Evolutionary conservation across 2,329 filamentous ascomycete species (phyloP).

Genomic region (Alternaria ventricosa): DNA sequence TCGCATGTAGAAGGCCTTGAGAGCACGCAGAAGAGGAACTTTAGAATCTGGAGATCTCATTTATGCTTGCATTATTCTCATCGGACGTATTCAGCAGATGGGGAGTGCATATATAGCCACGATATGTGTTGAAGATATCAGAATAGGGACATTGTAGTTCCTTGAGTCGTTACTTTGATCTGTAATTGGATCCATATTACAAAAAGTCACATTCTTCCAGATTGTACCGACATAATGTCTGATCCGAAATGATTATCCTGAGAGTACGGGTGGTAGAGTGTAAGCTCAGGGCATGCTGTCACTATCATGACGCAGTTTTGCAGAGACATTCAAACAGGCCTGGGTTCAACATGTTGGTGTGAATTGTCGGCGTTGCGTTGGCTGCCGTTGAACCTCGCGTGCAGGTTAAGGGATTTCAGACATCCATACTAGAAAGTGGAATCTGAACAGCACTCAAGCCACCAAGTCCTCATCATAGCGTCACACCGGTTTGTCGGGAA

Average conservation of each 20-base stretch:
- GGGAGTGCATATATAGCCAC: not conserved
- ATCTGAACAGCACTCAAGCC: not conserved
- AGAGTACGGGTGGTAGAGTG: not conserved
- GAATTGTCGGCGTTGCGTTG: not conserved
- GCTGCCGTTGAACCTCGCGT: not conserved
- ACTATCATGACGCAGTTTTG: not conserved
- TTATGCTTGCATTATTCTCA: not conserved
- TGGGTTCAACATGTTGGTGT: not conserved
- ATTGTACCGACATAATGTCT: not conserved
- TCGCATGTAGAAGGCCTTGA: not conserved
- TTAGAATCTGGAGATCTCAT: not conserved
- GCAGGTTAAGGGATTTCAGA: not conserved
- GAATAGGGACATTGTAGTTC: not conserved
- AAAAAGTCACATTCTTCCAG: too few relatives aligned
- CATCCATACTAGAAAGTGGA: conserved; percentile 1
- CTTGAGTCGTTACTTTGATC: too few relatives aligned
- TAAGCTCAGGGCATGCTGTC: not conserved
- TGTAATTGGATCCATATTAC: too few relatives aligned
- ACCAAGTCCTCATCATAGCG: not conserved
- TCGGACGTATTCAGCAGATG: not conserved
- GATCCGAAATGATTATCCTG: not conserved
- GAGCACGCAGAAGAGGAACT: not conserved
- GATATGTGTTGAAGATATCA: not conserved
- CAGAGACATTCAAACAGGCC: not conserved
- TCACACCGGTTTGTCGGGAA: conserved; percentile 3